These are phyloP conservation scores for Eucalyptus regnans DNA, from an alignment of 345 rosid genomes.

Conservation along the genomic window DNA sequence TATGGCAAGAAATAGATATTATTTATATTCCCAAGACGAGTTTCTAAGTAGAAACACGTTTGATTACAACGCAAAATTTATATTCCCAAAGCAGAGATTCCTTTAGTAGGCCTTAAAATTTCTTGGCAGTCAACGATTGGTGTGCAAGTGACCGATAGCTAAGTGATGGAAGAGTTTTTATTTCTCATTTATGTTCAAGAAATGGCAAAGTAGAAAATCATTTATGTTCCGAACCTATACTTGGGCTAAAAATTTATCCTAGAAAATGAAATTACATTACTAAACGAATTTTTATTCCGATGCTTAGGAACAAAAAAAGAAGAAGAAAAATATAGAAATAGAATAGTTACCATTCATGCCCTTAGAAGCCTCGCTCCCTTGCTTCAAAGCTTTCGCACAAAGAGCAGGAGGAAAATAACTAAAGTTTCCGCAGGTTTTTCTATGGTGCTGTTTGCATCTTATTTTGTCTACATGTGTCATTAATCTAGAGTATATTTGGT, in stretches of 20 bases:
- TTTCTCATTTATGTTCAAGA: too few relatives aligned
- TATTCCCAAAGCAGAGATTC: fast-evolving
- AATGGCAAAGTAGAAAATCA: too few relatives aligned
- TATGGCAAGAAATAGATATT: fast-evolving
- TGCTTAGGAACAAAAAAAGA: too few relatives aligned
- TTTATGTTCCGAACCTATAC: too few relatives aligned
- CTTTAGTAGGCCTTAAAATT: too few relatives aligned
- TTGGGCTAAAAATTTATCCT: fast-evolving
- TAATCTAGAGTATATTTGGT: background rate
- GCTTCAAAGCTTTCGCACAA: background rate
- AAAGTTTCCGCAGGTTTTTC: background rate
- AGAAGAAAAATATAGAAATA: fast-evolving
- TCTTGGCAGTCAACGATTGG: too few relatives aligned
- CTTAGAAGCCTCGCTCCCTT: background rate
- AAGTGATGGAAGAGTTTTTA: too few relatives aligned
- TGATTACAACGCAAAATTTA: too few relatives aligned
- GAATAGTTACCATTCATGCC: too few relatives aligned
- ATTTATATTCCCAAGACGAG: fast-evolving
- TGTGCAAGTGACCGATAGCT: fast-evolving
- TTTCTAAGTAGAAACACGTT: too few relatives aligned
- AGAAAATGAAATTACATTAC: too few relatives aligned
- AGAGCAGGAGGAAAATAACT: background rate
- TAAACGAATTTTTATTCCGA: fast-evolving
- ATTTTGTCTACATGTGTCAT: background rate
- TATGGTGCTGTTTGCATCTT: background rate